These are phyloP conservation scores for Melanogaster broomeanus DNA, from an alignment of 768 basidiomycete genomes.

Conservation along the genomic window DNA sequence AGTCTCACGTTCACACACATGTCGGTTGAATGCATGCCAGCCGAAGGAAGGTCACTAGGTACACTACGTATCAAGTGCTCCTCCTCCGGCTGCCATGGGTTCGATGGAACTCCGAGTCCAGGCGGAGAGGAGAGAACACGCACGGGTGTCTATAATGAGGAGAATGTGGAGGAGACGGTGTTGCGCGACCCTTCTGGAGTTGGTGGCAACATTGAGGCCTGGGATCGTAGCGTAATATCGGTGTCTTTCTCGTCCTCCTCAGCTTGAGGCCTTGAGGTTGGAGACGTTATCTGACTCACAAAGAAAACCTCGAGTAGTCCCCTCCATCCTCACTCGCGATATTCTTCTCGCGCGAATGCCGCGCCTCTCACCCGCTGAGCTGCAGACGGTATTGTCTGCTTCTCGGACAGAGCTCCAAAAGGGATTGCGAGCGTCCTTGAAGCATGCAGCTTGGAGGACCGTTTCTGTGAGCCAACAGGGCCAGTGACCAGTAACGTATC, in stretches of 20 bases:
- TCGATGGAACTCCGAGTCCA: too few species aligned
- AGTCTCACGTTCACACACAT: too few species aligned
- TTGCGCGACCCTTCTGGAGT: constrained; percentile 2
- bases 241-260: background rate
- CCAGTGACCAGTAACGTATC: constrained; percentile 30
- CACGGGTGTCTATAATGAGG: background rate
- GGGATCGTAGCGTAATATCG: constrained; percentile 36
- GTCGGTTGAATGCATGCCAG: constrained; percentile 74
- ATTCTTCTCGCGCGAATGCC: background rate
- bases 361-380: constrained; percentile 13
- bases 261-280: constrained; percentile 1
- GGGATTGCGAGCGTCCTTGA: constrained; percentile 50
- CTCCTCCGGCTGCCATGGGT: too few species aligned
- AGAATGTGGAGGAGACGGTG: constrained; percentile 1
- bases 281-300: constrained; percentile 41
- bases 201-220: constrained; percentile 36
- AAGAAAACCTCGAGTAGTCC: constrained; percentile 28
- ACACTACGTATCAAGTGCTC: too few species aligned
- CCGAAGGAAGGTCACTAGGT: constrained; percentile 30
- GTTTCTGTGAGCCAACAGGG: constrained; percentile 52
- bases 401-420: constrained; percentile 60
- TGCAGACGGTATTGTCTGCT: constrained; percentile 43
- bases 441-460: too few species aligned
- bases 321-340: background rate
- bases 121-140: background rate